phyloP scores from a whole-genome alignment of 441 rosid species.

The Erodium moschatum region DNA sequence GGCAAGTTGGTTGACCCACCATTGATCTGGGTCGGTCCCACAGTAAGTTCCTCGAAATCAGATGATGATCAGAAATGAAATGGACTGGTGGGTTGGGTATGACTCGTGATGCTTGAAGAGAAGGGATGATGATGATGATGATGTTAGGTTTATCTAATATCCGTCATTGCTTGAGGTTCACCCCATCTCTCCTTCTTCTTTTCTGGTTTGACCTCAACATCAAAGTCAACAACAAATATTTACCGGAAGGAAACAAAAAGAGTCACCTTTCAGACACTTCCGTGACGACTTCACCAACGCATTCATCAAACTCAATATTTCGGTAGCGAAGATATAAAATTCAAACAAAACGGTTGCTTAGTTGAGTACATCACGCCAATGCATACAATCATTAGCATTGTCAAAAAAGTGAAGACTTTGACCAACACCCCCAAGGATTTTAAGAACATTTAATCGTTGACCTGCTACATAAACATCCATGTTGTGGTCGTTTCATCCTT shows the following conservation, averaged over 20 bases:
- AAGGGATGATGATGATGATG: neutral
- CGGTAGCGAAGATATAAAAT: neutral
- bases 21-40: neutral
- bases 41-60: neutral
- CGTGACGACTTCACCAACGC: too few species aligned
- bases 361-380: neutral
- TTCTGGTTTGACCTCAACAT: neutral
- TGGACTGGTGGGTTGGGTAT: constrained; percentile 2
- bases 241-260: neutral
- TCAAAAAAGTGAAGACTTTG: neutral
- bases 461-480: neutral
- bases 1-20: constrained; percentile 1
- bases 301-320: neutral
- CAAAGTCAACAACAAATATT: neutral
- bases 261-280: too few species aligned
- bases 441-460: neutral
- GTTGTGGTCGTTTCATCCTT: neutral
- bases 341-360: neutral
- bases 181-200: constrained; percentile 15
- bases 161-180: constrained; percentile 20
- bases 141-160: constrained; percentile 24
- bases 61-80: neutral
- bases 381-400: neutral
- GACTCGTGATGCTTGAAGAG: neutral
- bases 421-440: neutral